Base-by-base conservation (phyloP, 2,329 filamentous ascomycete species). In the Penicillium sp. region DNA sequence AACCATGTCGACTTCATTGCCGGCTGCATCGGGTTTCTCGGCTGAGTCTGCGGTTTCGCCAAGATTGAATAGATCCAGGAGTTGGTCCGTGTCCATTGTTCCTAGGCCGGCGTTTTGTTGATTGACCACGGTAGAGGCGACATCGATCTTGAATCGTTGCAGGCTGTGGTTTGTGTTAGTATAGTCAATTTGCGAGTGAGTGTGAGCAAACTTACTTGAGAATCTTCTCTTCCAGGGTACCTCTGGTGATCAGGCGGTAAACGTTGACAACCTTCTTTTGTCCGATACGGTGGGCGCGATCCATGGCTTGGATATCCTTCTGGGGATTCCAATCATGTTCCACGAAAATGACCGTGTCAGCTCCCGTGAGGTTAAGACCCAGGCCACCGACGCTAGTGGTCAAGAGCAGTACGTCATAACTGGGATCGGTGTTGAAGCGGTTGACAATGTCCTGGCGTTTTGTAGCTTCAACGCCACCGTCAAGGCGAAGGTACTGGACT, bases 251-350 rank as follows among this genome's bases (percentile, higher is more conserved):
- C 62, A 99, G 83, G 22, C 94, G 91, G 75, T 99, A 99, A 14
- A 99, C 94, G 69, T 99, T 99, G 64, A 99, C 94, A 36, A 97
- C 94, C 83, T 97, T 99, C 86, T 99, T 99, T 79, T 99, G 94
- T 2, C 94, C 94, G 67, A 99, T 97, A 65, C 94, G 88, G 80
- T 99, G 94, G 8, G 94, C 94, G 56, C 94, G 91, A 71, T 99
- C 94, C 94, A 99, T 99, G 63, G 94, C 94, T 71, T 99, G 94
- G 63, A 99, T 85, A 75, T 99, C 94, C 75, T 96, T 96, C 72
- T 99, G 94, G 31, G 94, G 94, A 71, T 99, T 99, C 94, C 94
- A 99, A 75, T 99, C 94, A 75, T 99, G 95, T 75, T 99, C 94
- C 29, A 99, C 95, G 68, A 99, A 99, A 65, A 99, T 99, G 73